Base-by-base conservation (phyloP, 1,284 basidiomycete genomes). In the Ganoderma boninense region DNA sequence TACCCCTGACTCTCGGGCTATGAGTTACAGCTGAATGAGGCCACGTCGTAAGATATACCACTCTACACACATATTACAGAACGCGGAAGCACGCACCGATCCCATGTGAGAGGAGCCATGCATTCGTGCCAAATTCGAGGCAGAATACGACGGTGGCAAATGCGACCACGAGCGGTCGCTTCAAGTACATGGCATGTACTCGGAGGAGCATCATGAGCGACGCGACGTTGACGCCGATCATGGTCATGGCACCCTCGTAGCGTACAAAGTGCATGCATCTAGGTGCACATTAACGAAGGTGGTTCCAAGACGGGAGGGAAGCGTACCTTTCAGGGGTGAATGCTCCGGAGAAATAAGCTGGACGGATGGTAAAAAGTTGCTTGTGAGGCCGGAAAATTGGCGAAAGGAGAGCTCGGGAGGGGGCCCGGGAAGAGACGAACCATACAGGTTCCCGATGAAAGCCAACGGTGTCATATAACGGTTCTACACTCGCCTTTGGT, bases 171-270 rank as follows among this genome's bases (percentile, higher is more conserved):
- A 71, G 65, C 13, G 71, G 79, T 16, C 82, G 78, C 26, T 77
- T 71, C 14, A 79, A 75, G 73, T 88, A 89, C 49, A 90, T 74
- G 0, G 86, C 88, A 26, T 81, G 79, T 62, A 89, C 81, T 23
- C 87, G 84, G 5, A 89, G 73, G 14, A 88, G 80, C 88, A 90
- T 89, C 87, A 89, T 89, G 26, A 87, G 71, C 2, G 82, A 86
- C 0, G 85, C 84, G 8, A 85, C 78, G 42, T 84, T 82, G 57
- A 89, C 83, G 1, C 85, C 87, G 16, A 85, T 82, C 35, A 87
- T 82, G 2, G 85, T 84, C 74, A 85, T 87, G 60, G 79, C 79
- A 0, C 87, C 87, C 76, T 88, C 87, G 62, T 86, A 88, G 2
- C 84, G 82, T 6, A 88, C 84, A 65, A 87, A 88, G 43, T 78